Evolutionary conservation across 345 rosid species (phyloP), one percentile per base, ranked within the genome.

Genomic region (Tarenaya hassleriana): DNA sequence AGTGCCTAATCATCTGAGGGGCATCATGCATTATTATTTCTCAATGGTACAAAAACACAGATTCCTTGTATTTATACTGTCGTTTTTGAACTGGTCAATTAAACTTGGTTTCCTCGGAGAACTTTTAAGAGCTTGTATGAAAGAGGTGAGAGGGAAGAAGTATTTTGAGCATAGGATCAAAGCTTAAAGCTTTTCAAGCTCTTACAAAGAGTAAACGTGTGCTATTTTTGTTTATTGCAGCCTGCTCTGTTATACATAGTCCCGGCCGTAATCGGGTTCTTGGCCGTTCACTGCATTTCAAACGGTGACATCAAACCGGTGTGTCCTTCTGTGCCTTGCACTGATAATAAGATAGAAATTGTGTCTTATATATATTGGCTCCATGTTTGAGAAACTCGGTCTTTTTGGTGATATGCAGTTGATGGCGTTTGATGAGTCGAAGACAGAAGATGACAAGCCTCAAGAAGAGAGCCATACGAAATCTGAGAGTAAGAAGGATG

Each of bases 191-290:
- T n/a, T n/a, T n/a, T n/a, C n/a, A n/a, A n/a, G n/a, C n/a, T n/a
- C n/a, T n/a, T n/a, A 5, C 29, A 2, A 24, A 24, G 5, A 24
- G 29, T 24, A 2, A 2, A 24, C 29, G 3, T 24, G 29, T 24
- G 29, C 29, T 5, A 2, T 24, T 24, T 24, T 5, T 2, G 29
- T 2, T 5, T 24, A 24, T 53, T 52, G 73, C 89, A 94, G 99
- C 99, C 99, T 54, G 99, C 99, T 27, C 79, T 94, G 58, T 56
- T 94, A 66, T 94, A 94, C 67, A 94, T 94, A 39, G 99, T 94
- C 34, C 99, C 99, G 1, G 71, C 91, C 31, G 95, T 77, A 38
- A 82, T 94, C 8, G 99, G 99, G 60, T 88, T 77, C 78, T 76
- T 94, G 73, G 94, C 82, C 52, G 82, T 72, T 68, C 99, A 94